phyloP scores from a whole-genome alignment of 1,284 basidiomycete genomes.

The Fomes fomentarius region DNA sequence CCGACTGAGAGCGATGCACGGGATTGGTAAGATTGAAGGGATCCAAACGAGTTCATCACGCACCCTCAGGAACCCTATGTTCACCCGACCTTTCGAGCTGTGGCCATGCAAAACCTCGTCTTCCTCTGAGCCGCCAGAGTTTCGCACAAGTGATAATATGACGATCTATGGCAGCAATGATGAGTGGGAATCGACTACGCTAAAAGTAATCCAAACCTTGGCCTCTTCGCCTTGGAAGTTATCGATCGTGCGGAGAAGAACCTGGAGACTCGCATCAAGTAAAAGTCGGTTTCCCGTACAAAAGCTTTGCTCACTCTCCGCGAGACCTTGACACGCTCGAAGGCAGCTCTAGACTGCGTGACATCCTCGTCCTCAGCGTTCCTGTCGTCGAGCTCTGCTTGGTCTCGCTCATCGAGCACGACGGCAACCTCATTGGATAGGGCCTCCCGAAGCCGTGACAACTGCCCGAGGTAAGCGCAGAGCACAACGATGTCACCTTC shows the following conservation, averaged over 20 bases:
- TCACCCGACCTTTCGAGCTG: slow-evolving; percentile 38
- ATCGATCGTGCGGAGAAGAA: slow-evolving; percentile 73
- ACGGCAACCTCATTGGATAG: slow-evolving; percentile 60
- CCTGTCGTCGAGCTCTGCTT: slow-evolving; percentile 54
- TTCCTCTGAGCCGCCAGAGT: slow-evolving; percentile 49
- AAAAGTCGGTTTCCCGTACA: background rate
- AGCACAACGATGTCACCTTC: slow-evolving; percentile 73
- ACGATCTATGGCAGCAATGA: slow-evolving; percentile 44
- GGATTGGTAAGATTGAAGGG: background rate
- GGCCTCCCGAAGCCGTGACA: slow-evolving; percentile 46
- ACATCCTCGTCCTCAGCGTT: slow-evolving; percentile 38
- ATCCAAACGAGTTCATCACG: slow-evolving; percentile 2
- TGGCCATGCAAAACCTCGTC: slow-evolving; percentile 29
- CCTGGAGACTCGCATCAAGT: slow-evolving; percentile 37
- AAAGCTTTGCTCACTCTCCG: slow-evolving; percentile 42
- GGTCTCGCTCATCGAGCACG: slow-evolving; percentile 71
- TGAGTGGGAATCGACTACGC: background rate
- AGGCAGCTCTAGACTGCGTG: slow-evolving; percentile 18
- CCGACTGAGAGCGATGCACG: slow-evolving; percentile 41
- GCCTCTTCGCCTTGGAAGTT: slow-evolving; percentile 79
- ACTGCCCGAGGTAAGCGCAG: slow-evolving; percentile 76
- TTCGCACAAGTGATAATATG: slow-evolving; percentile 73
- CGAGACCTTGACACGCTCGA: slow-evolving; percentile 36
- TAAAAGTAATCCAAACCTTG: slow-evolving; percentile 24
- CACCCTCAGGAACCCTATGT: slow-evolving; percentile 77